These are phyloP conservation scores for Rhodotorula sp. DNA, from an alignment of 1,284 basidiomycete genomes.

Conservation along the genomic window DNA sequence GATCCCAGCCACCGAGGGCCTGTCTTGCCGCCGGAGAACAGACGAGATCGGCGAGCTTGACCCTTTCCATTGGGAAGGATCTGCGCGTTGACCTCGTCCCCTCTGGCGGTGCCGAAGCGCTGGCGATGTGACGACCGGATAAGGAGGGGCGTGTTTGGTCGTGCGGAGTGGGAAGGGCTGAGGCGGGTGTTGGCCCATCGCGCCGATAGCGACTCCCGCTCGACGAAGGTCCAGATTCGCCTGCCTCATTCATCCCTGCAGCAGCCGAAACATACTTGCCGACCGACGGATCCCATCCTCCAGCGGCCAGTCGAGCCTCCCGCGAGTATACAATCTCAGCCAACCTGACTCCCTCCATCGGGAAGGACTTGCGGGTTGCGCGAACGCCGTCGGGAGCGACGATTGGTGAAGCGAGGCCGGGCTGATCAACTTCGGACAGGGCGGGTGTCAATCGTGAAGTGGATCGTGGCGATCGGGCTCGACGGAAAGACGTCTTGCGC, in stretches of 20 bases:
- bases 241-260: neutral
- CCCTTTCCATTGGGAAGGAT: no score
- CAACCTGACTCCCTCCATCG: slow-evolving; percentile 7
- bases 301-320: slow-evolving; percentile 10
- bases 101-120: no score
- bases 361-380: slow-evolving; percentile 21
- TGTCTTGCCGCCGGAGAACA: neutral
- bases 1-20: slow-evolving; percentile 27
- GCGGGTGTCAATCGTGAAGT: neutral
- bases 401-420: neutral
- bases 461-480: neutral
- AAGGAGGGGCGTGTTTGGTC: neutral
- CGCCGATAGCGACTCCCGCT: neutral
- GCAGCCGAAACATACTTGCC: slow-evolving; percentile 11
- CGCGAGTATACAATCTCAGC: slow-evolving; percentile 25
- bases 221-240: no score
- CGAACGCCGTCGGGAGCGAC: slow-evolving; percentile 7
- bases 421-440: neutral
- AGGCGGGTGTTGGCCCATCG: neutral
- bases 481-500: neutral
- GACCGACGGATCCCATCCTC: slow-evolving; percentile 12
- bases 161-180: neutral
- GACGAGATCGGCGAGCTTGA: no score
- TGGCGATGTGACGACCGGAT: neutral
- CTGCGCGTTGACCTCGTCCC: no score